Evolutionary conservation across 108 stramenopile genomes (phyloP).

Genomic region (Mediolabrus comicus): DNA sequence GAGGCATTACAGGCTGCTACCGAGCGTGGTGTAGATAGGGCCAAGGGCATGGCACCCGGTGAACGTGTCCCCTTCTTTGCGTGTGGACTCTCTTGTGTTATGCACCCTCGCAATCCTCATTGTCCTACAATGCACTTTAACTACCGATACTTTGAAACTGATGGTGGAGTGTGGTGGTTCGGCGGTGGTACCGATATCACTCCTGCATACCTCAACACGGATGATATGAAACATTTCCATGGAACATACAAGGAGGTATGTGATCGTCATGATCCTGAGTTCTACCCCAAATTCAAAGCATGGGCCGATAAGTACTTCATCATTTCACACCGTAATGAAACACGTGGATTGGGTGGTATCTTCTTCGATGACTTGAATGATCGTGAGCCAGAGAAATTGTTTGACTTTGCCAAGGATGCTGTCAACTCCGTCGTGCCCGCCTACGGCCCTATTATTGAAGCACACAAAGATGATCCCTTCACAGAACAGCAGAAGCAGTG

Average conservation of each 20-base stretch:
- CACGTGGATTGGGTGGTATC: slow-evolving; percentile 96
- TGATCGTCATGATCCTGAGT: slow-evolving; percentile 96
- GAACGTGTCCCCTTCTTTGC: slow-evolving; percentile 97
- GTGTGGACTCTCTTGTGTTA: slow-evolving; percentile 93
- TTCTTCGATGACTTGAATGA: slow-evolving; percentile 99
- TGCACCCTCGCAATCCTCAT: slow-evolving; percentile 97
- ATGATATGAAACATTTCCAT: slow-evolving; percentile 98
- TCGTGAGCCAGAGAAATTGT: slow-evolving; percentile 83
- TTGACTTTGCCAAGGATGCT: slow-evolving; percentile 87
- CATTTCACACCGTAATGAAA: slow-evolving; percentile 95
- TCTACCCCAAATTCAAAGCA: slow-evolving; percentile 96
- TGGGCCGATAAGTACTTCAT: slow-evolving; percentile 98
- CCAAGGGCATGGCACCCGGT: slow-evolving; percentile 90
- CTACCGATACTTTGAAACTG: slow-evolving; percentile 99
- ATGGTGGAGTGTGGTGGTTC: slow-evolving; percentile 99
- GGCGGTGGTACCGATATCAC: slow-evolving; percentile 99
- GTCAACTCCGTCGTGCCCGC: slow-evolving; percentile 86
- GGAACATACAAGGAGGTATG: slow-evolving; percentile 98
- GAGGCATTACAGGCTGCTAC: slow-evolving; percentile 95
- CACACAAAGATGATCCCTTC: slow-evolving; percentile 88
- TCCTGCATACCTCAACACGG: slow-evolving; percentile 93
- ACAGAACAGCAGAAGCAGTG: slow-evolving; percentile 94
- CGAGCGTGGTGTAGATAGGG: slow-evolving; percentile 91
- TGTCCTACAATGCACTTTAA: slow-evolving; percentile 99
- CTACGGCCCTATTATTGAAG: slow-evolving; percentile 91